Conservation (phyloP, 495 filamentous ascomycete species). For the Cudoniella acicularis region DNA sequence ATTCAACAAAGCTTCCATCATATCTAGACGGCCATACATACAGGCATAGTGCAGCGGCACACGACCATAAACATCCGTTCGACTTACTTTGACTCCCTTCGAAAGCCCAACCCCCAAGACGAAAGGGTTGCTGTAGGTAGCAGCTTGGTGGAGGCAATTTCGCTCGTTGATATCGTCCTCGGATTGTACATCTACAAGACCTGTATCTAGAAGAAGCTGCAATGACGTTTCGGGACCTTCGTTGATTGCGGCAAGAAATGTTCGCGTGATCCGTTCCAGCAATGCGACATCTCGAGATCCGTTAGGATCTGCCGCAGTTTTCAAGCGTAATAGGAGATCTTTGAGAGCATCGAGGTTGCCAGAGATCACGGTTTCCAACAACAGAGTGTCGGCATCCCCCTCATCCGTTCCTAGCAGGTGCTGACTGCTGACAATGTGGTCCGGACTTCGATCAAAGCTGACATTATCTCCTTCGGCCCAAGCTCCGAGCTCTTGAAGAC, state of each 20-base stretch:
- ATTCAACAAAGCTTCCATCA: slow-evolving; percentile 69
- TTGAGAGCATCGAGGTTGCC: slow-evolving; percentile 60
- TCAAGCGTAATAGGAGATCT: slow-evolving; percentile 49
- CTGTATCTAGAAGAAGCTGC: slow-evolving; percentile 69
- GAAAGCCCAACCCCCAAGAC: slow-evolving; percentile 71
- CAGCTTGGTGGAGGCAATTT: slow-evolving; percentile 91
- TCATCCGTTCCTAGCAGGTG: slow-evolving; percentile 67
- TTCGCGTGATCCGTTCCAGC: slow-evolving; percentile 74
- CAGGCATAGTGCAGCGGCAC: slow-evolving; percentile 95
- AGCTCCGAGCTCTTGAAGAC: slow-evolving; percentile 84
- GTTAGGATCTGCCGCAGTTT: slow-evolving; percentile 34
- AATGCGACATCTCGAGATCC: slow-evolving; percentile 38
- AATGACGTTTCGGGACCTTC: slow-evolving; percentile 80
- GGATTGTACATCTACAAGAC: slow-evolving; percentile 77
- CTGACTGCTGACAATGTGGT: slow-evolving; percentile 61
- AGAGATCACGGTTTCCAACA: slow-evolving; percentile 79
- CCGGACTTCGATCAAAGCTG: slow-evolving; percentile 64
- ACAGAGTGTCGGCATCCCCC: slow-evolving; percentile 78
- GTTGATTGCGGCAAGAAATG: slow-evolving; percentile 82
- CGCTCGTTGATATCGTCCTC: slow-evolving; percentile 97
- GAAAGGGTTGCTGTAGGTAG: slow-evolving; percentile 78
- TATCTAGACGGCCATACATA: slow-evolving; percentile 85
- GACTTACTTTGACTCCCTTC: slow-evolving; percentile 66
- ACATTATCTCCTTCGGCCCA: slow-evolving; percentile 97
- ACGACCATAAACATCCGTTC: slow-evolving; percentile 87